Conservation (phyloP, 345 rosid species). For the Populus pruinosa region DNA sequence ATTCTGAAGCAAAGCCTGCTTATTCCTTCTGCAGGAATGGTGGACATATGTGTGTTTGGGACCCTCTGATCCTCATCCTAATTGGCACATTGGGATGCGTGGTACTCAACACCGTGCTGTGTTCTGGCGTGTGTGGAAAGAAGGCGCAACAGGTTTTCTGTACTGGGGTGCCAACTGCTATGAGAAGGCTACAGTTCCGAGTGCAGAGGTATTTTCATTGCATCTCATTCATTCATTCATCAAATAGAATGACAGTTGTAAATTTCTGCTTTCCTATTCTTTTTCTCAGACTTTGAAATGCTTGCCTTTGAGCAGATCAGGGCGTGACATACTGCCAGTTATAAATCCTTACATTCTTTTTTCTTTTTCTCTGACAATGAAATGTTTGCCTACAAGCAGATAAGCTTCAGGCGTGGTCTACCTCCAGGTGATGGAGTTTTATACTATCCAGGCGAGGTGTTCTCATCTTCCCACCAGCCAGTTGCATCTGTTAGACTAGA, state of each 20-base stretch:
- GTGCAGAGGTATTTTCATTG: slow-evolving; percentile 71
- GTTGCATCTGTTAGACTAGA: slow-evolving; percentile 88
- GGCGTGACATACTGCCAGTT: slow-evolving; percentile 83
- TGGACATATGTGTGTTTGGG: slow-evolving; percentile 99
- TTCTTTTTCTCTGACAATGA: not conserved
- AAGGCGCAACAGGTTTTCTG: slow-evolving; percentile 91
- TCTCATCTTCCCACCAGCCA: slow-evolving; percentile 73
- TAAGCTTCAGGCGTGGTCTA: slow-evolving; percentile 81
- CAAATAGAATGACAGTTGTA: not conserved
- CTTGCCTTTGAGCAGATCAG: slow-evolving; percentile 46
- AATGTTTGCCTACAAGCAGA: slow-evolving; percentile 36
- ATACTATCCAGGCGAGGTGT: slow-evolving; percentile 89
- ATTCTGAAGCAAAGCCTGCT: slow-evolving; percentile 10
- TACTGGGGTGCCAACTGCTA: slow-evolving; percentile 99
- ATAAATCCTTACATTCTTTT: not conserved
- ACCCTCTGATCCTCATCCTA: slow-evolving; percentile 97
- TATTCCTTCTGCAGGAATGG: slow-evolving; percentile 63
- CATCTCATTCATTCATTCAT: not conserved
- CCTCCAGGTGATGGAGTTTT: slow-evolving; percentile 97
- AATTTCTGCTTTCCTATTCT: not conserved
- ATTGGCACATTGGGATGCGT: slow-evolving; percentile 98
- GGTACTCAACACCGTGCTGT: slow-evolving; percentile 98
- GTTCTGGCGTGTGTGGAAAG: slow-evolving; percentile 99
- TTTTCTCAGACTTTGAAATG: not conserved
- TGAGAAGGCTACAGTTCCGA: slow-evolving; percentile 83